Base-by-base conservation (phyloP, 768 basidiomycete species). In the Lenzites betulinus region DNA sequence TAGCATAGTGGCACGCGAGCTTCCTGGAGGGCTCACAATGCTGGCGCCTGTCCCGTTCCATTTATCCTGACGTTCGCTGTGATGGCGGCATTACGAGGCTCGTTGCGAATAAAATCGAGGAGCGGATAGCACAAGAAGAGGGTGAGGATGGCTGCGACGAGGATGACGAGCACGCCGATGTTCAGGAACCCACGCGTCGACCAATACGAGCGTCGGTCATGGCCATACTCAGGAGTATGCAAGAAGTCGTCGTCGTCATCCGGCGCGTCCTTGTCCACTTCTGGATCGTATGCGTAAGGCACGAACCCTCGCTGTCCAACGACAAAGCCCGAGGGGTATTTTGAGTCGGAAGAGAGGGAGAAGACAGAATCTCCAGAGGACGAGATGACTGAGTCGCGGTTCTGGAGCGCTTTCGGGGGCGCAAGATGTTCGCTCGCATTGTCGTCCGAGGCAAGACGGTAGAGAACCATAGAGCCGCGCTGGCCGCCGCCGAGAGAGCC, bases 111-210 rank as follows among this genome's bases (percentile, higher is more conserved):
- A 59, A 82, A 88, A 59, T 65, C 76, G 66, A 86, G 69, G 66
- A 96, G 83, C 3, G 95, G 95, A 70, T 92, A 95, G 42, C 87
- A 84, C 51, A 92, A 84, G 73, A 96, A 97, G 8, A 97, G 82
- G 38, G 74, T 74, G 54, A 97, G 73, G 59, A 97, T 74, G 5
- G 78, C 83, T 26, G 73, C 23, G 16, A 91, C 75, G 64, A 97
- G 79, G 20, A 87, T 1, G 36, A 88, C 0, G 25, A 98, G 78
- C 51, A 91, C 82, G 28, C 82, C 75, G 51, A 96, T 71, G 75
- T 97, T 97, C 60, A 83, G 62, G 3, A 92, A 53, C 2, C 88
- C 86, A 35, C 86, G 83, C 53, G 69, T 65, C 60, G 68, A 73
- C 52, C 60, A 60, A 79, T 69, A 79, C 77, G 81, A 51, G 47